A percentile compares a stretch with the other conserved stretches of the same genome.
Conservation (phyloP, 345 rosid species). For the Eutrema yunnanense region DNA sequence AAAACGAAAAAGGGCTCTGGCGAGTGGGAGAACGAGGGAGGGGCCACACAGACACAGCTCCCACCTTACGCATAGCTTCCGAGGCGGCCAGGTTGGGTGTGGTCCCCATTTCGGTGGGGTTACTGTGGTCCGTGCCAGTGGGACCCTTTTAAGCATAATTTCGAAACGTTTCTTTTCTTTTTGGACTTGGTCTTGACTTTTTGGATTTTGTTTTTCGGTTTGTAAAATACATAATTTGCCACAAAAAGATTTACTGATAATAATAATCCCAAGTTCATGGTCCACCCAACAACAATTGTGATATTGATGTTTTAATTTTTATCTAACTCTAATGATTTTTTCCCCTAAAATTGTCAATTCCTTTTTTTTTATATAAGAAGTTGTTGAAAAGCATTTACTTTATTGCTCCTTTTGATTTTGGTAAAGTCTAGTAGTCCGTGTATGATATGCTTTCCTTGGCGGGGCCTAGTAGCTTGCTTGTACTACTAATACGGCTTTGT, state of each 20-base stretch:
- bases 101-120: slow-evolving; percentile 37
- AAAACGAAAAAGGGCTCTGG: background rate
- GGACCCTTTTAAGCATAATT: slow-evolving; percentile 11
- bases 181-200: background rate
- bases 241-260: background rate
- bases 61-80: slow-evolving; percentile 39
- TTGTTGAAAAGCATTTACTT: background rate
- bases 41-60: slow-evolving; percentile 19
- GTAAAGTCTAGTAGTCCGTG: slow-evolving; percentile 15
- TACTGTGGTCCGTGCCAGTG: slow-evolving; percentile 40
- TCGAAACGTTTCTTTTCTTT: slow-evolving; percentile 15
- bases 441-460: background rate
- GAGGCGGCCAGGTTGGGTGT: slow-evolving; percentile 41
- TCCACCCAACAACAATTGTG: slow-evolving; percentile 22
- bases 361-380: background rate
- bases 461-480: slow-evolving; percentile 21
- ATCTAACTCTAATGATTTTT: background rate
- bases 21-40: slow-evolving; percentile 8
- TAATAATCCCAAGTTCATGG: background rate
- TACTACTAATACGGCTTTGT: slow-evolving; percentile 20
- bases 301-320: background rate
- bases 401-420: background rate
- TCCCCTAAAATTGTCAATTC: background rate
- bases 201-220: background rate
- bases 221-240: background rate